Evolutionary conservation across 192 early-diverging fungal genomes (phyloP).

Genomic region (Mortierella alpina): DNA sequence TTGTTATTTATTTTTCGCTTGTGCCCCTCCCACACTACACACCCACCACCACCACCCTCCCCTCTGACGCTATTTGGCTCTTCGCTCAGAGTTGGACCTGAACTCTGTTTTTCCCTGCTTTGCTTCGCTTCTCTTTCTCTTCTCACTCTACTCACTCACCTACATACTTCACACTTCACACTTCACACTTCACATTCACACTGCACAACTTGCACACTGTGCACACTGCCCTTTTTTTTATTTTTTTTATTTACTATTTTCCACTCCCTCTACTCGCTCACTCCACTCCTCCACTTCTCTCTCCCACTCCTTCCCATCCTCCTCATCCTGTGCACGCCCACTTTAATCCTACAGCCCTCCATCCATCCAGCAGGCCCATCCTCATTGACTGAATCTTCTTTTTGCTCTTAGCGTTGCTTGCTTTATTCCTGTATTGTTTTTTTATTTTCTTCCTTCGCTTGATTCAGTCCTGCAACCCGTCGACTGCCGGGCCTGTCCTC

Average conservation of each 20-base stretch:
- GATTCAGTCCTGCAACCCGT: no score
- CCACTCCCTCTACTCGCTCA: background rate
- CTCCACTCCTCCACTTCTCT: background rate
- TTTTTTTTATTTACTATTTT: slow-evolving; percentile 10
- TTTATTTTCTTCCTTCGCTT: background rate
- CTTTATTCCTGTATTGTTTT: background rate
- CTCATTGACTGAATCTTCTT: no score
- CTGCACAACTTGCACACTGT: no score
- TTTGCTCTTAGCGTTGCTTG: background rate
- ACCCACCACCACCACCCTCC: no score
- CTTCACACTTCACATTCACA: no score
- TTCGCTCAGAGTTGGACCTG: no score
- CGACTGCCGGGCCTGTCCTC: background rate
- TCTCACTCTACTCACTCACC: background rate
- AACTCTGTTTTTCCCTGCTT: no score
- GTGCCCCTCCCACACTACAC: no score
- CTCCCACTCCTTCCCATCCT: background rate
- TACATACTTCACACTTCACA: background rate
- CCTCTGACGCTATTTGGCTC: no score
- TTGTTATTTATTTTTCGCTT: no score
- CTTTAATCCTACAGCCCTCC: background rate
- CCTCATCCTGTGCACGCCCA: slow-evolving; percentile 2
- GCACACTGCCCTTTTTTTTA: background rate
- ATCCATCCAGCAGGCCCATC: background rate
- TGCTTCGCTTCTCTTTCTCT: no score